These are phyloP conservation scores for Suillus plorans DNA, from an alignment of 768 basidiomycete genomes.

Conservation along the genomic window DNA sequence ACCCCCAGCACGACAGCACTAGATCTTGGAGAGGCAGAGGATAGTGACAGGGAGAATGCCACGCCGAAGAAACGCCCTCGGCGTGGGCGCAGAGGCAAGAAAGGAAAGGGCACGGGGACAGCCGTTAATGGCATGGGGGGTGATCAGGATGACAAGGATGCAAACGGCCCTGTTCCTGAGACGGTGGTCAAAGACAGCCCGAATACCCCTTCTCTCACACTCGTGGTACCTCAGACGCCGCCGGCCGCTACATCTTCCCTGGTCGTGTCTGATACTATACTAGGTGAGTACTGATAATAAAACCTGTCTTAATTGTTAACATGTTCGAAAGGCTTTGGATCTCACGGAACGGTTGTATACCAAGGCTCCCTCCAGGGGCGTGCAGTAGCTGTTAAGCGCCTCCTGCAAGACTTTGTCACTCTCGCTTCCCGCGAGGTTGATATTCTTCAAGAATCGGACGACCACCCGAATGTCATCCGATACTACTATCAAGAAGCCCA, in stretches of 20 bases:
- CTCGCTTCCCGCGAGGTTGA: slow-evolving; percentile 92
- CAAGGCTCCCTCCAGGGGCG: slow-evolving; percentile 95
- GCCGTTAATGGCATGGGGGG: slow-evolving; percentile 15
- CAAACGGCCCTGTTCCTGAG: slow-evolving; percentile 26
- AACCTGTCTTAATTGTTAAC: slow-evolving; percentile 6
- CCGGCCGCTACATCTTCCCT: slow-evolving; percentile 46
- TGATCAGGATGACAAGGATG: slow-evolving; percentile 37
- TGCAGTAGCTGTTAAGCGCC: slow-evolving; percentile 96
- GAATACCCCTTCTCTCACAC: slow-evolving; percentile 16
- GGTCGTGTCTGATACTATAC: slow-evolving; percentile 68
- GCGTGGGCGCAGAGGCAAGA: slow-evolving; percentile 48
- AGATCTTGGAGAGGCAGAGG: slow-evolving; percentile 49
- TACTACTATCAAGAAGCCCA: slow-evolving; percentile 97
- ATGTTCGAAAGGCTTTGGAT: slow-evolving; percentile 75
- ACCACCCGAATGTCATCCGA: slow-evolving; percentile 97
- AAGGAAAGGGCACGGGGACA: slow-evolving; percentile 45
- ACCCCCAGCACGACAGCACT: slow-evolving; percentile 7
- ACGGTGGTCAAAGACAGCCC: slow-evolving; percentile 21
- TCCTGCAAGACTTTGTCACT: slow-evolving; percentile 93
- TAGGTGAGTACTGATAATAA: slow-evolving; percentile 51
- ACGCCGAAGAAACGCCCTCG: slow-evolving; percentile 40
- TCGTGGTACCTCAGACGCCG: slow-evolving; percentile 27
- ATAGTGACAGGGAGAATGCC: slow-evolving; percentile 56
- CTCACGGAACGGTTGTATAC: slow-evolving; percentile 95
- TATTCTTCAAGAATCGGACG: slow-evolving; percentile 94